Evolutionary conservation across 257 asterid genomes (phyloP).

Genomic region (Parsonsia alboflavescens): DNA sequence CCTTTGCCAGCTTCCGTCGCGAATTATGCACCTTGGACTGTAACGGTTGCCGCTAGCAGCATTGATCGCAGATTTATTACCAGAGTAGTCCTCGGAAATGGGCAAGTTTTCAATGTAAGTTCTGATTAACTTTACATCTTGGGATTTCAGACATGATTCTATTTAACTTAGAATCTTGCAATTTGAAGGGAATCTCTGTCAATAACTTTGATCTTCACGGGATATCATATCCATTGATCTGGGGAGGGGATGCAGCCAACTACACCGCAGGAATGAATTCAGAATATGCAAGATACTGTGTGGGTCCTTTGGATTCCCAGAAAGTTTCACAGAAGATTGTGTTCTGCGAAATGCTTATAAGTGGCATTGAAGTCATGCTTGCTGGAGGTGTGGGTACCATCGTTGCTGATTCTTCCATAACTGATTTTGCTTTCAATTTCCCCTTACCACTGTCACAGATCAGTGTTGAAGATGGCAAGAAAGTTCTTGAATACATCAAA

Average conservation of each 20-base stretch:
- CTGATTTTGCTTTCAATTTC: constrained; percentile 5
- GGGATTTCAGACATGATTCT: not conserved
- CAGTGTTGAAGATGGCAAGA: not conserved
- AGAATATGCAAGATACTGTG: not conserved
- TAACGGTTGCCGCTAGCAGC: constrained; percentile 48
- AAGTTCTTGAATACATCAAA: constrained; percentile 11
- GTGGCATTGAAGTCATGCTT: not conserved
- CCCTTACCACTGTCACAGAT: constrained; percentile 15
- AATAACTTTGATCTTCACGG: constrained; percentile 6
- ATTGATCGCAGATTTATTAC: constrained; percentile 37
- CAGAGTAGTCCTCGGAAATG: constrained; percentile 31
- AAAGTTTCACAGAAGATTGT: constrained; percentile 16
- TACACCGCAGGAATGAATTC: not conserved
- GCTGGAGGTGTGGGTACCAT: constrained; percentile 9
- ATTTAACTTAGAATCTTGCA: not conserved
- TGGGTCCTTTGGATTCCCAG: not conserved
- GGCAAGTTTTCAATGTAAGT: constrained; percentile 27
- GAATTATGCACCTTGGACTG: constrained; percentile 34
- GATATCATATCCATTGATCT: constrained; percentile 4
- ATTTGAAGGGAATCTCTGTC: constrained; percentile 13
- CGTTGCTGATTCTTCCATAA: not conserved
- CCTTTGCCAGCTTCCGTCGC: constrained; percentile 27
- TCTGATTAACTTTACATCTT: not conserved
- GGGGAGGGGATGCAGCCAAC: constrained; percentile 9
- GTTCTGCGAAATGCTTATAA: not conserved